Conservation (phyloP, 2,329 filamentous ascomycete species). For the Sclerotinia minor region DNA sequence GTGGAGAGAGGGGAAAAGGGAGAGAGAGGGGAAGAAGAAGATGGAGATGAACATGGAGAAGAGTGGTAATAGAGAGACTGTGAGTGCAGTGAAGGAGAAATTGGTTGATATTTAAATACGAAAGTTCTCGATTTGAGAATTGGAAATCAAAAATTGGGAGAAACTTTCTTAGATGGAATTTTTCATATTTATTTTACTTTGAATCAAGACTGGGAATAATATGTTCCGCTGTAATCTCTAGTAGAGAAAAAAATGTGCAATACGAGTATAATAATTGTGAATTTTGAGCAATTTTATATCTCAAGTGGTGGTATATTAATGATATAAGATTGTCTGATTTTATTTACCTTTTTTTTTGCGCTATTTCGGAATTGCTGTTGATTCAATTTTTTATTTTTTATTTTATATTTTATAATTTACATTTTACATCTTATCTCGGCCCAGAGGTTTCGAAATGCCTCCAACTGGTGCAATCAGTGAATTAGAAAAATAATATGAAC, state of each 20-base stretch:
- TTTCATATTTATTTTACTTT: neutral
- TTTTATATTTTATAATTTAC: neutral
- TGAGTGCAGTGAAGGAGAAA: conserved; percentile 30
- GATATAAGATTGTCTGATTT: too few species aligned
- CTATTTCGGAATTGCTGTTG: neutral
- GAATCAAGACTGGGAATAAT: too few species aligned
- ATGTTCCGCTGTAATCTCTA: neutral
- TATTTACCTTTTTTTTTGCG: neutral
- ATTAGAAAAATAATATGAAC: too few species aligned
- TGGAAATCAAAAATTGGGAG: neutral
- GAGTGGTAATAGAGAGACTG: conserved; percentile 6
- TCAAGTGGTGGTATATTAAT: too few species aligned
- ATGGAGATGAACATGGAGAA: conserved; percentile 24
- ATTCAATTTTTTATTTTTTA: neutral
- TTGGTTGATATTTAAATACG: conserved; percentile 37
- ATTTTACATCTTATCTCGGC: too few species aligned
- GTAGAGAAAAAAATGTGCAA: neutral
- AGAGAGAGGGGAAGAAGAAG: conserved; percentile 24
- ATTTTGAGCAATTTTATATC: too few species aligned
- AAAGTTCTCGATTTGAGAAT: neutral
- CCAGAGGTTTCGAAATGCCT: too few species aligned
- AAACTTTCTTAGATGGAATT: neutral
- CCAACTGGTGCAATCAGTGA: too few species aligned
- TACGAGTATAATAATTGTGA: too few species aligned
- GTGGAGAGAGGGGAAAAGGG: neutral